A percentile compares a stretch with the other conserved stretches of the same genome.
Conservation (phyloP, 1,139 yeast species). For the Debaryomyces robertsiae region DNA sequence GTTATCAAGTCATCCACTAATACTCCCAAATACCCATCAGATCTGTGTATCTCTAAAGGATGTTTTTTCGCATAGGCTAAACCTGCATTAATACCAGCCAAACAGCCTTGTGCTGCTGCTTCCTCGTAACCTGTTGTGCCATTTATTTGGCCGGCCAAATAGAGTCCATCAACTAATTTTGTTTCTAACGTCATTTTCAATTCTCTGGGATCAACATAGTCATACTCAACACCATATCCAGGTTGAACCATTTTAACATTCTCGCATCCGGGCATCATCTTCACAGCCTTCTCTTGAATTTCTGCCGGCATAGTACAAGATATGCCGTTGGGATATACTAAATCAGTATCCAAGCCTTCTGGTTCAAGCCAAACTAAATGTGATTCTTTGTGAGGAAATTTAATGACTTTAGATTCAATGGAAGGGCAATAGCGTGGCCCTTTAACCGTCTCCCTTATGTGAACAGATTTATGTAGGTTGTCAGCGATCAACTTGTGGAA, state of each 20-base stretch:
- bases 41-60: slow-evolving; percentile 62
- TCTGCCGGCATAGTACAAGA: slow-evolving; percentile 97
- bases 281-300: slow-evolving; percentile 73
- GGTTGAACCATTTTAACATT: slow-evolving; percentile 87
- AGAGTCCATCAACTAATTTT: slow-evolving; percentile 74
- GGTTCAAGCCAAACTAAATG: slow-evolving; percentile 97
- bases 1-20: slow-evolving; percentile 91
- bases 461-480: slow-evolving; percentile 81
- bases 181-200: slow-evolving; percentile 79
- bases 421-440: slow-evolving; percentile 99
- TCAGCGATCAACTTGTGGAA: slow-evolving; percentile 69
- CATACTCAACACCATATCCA: slow-evolving; percentile 98
- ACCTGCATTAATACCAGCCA: slow-evolving; percentile 96
- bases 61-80: slow-evolving; percentile 42
- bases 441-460: slow-evolving; percentile 89
- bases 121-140: slow-evolving; percentile 99
- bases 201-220: slow-evolving; percentile 93
- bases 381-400: slow-evolving; percentile 72
- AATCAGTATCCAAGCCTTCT: slow-evolving; percentile 83
- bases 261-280: slow-evolving; percentile 85
- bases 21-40: slow-evolving; percentile 91
- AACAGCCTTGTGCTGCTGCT: slow-evolving; percentile 94
- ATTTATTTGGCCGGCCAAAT: slow-evolving; percentile 94
- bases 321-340: slow-evolving; percentile 94
- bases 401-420: slow-evolving; percentile 82